A percentile compares a stretch with the other conserved stretches of the same genome.
phyloP scores from a whole-genome alignment of 208 protist genomes.

The Trypanosoma boissoni region DNA sequence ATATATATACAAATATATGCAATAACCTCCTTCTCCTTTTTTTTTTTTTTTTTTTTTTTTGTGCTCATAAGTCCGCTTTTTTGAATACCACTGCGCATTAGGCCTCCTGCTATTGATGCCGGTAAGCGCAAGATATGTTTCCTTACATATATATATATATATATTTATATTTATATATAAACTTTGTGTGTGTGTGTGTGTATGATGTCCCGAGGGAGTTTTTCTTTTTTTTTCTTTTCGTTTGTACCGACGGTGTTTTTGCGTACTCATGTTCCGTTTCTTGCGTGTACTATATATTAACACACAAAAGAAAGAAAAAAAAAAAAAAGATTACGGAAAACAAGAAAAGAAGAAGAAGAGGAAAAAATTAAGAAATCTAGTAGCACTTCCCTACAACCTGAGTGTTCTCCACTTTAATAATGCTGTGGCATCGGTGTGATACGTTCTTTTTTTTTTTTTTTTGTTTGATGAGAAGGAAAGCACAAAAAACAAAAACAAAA shows the following conservation, averaged over 20 bases:
- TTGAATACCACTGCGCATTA: not conserved
- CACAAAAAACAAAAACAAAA: not conserved
- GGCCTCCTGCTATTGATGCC: not conserved
- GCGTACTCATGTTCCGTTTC: too few relatives aligned
- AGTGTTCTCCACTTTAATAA: too few relatives aligned
- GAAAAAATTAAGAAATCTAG: not conserved
- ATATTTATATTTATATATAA: too few relatives aligned
- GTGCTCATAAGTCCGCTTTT: slow-evolving; percentile 3
- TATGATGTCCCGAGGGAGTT: not conserved
- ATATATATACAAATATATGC: not conserved
- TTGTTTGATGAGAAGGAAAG: not conserved
- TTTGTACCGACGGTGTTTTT: too few relatives aligned
- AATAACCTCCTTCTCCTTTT: not conserved
- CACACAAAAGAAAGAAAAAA: too few relatives aligned
- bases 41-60: slow-evolving; percentile 15
- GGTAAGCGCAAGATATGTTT: not conserved
- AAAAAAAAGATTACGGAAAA: too few relatives aligned
- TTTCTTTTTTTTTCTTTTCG: not conserved
- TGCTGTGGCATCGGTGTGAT: too few relatives aligned
- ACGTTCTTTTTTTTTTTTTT: slow-evolving; percentile 5
- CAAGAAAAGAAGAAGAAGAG: not conserved
- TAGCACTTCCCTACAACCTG: too few relatives aligned
- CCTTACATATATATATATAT: not conserved
- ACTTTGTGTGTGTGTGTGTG: too few relatives aligned
- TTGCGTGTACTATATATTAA: too few relatives aligned